Base-by-base conservation (phyloP, 2,329 filamentous ascomycete genomes). In the Pseudocercospora ulei region DNA sequence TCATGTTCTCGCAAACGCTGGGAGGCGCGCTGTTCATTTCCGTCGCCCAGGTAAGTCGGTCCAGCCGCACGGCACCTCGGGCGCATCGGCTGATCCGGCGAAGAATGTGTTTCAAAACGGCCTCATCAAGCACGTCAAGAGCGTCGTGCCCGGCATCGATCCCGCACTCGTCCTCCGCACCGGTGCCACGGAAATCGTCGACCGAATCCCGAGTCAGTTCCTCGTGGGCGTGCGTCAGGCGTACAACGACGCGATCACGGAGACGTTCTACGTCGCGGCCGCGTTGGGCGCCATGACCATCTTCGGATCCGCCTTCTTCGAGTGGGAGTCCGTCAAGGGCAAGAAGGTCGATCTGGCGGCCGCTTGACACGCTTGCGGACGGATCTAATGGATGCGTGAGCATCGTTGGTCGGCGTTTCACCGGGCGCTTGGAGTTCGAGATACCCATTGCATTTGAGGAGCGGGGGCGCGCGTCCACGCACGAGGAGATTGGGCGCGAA, bases 281-380 rank as follows among this genome's bases (percentile, higher is more conserved):
- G 69, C 71, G 1, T 62, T 77, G 52, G 65, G 68, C 0, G 64
- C 64, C 5, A 39, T 78, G 5, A 69, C 67, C 3, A 64, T 80
- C 8, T 23, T 78, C 5, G 77, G 73, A 0, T 65, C 69, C 0
- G 50, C 67, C 1, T 61, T 64, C 4, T 69, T 82, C 49, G 72
- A 82, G 61, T 82, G 76, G 76, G 71, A 66, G 56, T 76, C 65
- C 47, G 75, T 82, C 53, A 82, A 81, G 65, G 56, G 56, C 14
- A 59, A 58, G 51, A 62, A 65, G 48, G 60, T 67, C 34, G 56
- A 62, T 48, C 56, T 58, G 55, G 50, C 47, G 14, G 54, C 51
- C 25, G 57, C 54, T 8, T 33, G 18, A 20, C n/a, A n/a, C n/a
- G n/a, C n/a, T n/a, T n/a, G n/a, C n/a, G n/a, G n/a, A n/a, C n/a